Evolutionary conservation across 2,329 filamentous ascomycete genomes (phyloP).

Genomic region (Xylaria hypoxylon): DNA sequence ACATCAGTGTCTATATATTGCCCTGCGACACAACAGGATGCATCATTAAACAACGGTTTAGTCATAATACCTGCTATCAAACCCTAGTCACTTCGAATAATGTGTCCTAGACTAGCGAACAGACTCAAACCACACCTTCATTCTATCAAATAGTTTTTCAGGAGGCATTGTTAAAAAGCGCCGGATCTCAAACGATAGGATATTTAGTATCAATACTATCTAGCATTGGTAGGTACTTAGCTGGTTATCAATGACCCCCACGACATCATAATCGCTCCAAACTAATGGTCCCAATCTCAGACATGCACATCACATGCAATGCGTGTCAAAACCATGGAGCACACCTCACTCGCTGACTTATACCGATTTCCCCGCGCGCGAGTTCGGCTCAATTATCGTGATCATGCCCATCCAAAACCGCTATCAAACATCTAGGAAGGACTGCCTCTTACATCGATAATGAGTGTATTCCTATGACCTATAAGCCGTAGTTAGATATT

Average conservation of each 20-base stretch:
- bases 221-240: not conserved
- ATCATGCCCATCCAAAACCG: not conserved
- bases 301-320: slow-evolving; percentile 12
- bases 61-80: not conserved
- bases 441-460: not conserved
- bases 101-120: not conserved
- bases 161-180: not conserved
- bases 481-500: not conserved
- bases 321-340: not conserved
- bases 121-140: not conserved
- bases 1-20: not conserved
- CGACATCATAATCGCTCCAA: slow-evolving; percentile 6
- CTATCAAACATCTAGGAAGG: not conserved
- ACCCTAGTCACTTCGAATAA: not conserved
- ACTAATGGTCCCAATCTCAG: not conserved
- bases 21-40: not conserved
- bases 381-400: not conserved
- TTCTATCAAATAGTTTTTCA: not conserved
- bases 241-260: slow-evolving; percentile 36
- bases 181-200: not conserved
- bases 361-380: slow-evolving; percentile 22
- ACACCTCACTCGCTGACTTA: not conserved
- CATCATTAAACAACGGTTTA: not conserved
- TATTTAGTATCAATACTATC: not conserved
- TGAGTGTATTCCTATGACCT: not conserved